A percentile compares a stretch with the other conserved stretches of the same genome.
These are phyloP conservation scores for Phytophthora multivora DNA, from an alignment of 352 stramenopile genomes.

Conservation along the genomic window DNA sequence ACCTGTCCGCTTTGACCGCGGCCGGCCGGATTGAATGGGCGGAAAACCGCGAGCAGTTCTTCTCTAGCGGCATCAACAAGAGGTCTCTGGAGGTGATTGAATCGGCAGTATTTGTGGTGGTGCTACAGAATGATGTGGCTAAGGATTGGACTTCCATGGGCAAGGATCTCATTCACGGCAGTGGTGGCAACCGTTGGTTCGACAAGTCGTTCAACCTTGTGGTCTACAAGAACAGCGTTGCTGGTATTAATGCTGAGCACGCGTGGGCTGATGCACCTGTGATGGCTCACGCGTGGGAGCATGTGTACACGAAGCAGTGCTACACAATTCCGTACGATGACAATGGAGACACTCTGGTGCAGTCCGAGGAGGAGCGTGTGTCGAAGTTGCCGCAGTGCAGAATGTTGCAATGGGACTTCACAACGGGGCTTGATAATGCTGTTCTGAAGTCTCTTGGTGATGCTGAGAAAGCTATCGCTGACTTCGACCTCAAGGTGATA, in stretches of 20 bases:
- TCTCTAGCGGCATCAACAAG: constrained; percentile 89
- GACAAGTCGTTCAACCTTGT: constrained; percentile 98
- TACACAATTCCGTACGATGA: constrained; percentile 62
- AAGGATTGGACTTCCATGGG: constrained; percentile 71
- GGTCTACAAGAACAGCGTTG: constrained; percentile 94
- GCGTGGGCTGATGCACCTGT: constrained; percentile 91
- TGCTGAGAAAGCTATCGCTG: constrained; percentile 66
- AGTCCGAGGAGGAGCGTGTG: constrained; percentile 50
- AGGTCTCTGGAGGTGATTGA: constrained; percentile 80
- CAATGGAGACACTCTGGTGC: constrained; percentile 48
- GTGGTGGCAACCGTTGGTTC: constrained; percentile 95
- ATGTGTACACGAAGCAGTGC: constrained; percentile 68
- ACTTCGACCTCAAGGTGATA: constrained; percentile 92
- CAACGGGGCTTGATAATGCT: constrained; percentile 50
- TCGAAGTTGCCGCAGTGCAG: constrained; percentile 57
- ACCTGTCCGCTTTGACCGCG: constrained; percentile 82
- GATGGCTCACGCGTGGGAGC: constrained; percentile 86
- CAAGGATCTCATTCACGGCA: constrained; percentile 84
- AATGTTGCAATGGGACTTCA: constrained; percentile 68
- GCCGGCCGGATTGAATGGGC: constrained; percentile 88
- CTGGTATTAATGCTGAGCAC: constrained; percentile 95
- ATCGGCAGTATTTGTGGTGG: constrained; percentile 78
- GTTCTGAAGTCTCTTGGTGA: constrained; percentile 61
- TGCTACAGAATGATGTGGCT: constrained; percentile 68
- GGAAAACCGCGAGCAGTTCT: constrained; percentile 88